Evolutionary conservation across 2,329 filamentous ascomycete species (phyloP).

Genomic region (Colletotrichum magnum): DNA sequence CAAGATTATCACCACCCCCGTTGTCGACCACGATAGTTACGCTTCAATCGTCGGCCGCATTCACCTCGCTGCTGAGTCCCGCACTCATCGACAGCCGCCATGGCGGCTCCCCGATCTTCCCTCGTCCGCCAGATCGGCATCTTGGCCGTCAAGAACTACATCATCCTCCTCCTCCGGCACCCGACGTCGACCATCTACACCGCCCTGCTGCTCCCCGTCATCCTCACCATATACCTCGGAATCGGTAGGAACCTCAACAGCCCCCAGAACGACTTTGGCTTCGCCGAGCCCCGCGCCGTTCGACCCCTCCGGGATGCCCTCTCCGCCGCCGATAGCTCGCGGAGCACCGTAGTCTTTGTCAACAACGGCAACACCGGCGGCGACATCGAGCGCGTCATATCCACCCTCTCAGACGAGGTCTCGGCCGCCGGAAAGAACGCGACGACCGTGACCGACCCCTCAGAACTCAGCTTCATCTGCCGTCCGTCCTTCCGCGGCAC

Average conservation of each 20-base stretch:
- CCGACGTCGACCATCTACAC: constrained; percentile 65
- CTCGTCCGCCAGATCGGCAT: constrained; percentile 68
- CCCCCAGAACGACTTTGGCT: constrained; percentile 81
- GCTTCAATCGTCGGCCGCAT: too few species aligned
- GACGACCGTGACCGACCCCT: constrained; percentile 43
- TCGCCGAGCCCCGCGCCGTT: constrained; percentile 74
- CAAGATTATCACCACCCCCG: neutral
- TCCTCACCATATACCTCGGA: constrained; percentile 71
- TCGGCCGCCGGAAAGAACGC: constrained; percentile 46
- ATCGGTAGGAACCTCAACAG: constrained; percentile 88
- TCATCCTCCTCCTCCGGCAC: constrained; percentile 69
- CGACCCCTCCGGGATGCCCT: constrained; percentile 64
- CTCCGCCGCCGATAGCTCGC: constrained; percentile 42
- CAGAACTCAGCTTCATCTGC: constrained; percentile 63
- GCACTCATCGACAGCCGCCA: neutral
- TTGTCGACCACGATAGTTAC: too few species aligned
- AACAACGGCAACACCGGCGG: constrained; percentile 80
- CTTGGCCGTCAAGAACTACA: constrained; percentile 73
- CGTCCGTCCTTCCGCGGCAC: constrained; percentile 72
- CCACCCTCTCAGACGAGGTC: constrained; percentile 62
- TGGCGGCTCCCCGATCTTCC: constrained; percentile 20
- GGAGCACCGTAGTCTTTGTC: constrained; percentile 82
- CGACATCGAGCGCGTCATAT: constrained; percentile 81
- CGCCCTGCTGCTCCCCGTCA: constrained; percentile 71
- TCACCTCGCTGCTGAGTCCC: neutral